phyloP scores from a whole-genome alignment of 768 basidiomycete genomes.

The Mycena pura region DNA sequence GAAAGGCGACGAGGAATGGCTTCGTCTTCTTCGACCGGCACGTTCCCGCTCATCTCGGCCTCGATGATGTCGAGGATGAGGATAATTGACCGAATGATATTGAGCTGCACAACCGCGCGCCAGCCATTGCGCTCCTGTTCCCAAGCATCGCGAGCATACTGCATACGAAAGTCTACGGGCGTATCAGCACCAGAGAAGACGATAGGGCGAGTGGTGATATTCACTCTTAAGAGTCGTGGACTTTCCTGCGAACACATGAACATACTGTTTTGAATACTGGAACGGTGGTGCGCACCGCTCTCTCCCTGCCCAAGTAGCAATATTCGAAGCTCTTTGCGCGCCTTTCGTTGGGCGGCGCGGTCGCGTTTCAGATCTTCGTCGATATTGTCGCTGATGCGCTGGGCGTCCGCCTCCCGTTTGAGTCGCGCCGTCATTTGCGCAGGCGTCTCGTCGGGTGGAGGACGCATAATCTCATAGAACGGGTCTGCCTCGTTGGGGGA shows the following conservation, averaged over 20 bases:
- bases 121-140: constrained; percentile 72
- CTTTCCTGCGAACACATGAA: constrained; percentile 54
- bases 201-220: background rate
- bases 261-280: background rate
- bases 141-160: constrained; percentile 69
- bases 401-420: constrained; percentile 55
- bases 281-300: constrained; percentile 55
- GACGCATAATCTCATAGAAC: constrained; percentile 53
- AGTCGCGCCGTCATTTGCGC: constrained; percentile 54
- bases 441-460: constrained; percentile 59
- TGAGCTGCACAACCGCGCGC: constrained; percentile 81
- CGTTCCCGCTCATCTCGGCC: constrained; percentile 54
- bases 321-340: constrained; percentile 58
- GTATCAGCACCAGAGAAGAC: background rate
- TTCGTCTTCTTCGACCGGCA: constrained; percentile 44
- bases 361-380: constrained; percentile 65
- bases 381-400: constrained; percentile 59
- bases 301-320: constrained; percentile 71
- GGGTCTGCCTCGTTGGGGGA: constrained; percentile 39
- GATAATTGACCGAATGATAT: constrained; percentile 75
- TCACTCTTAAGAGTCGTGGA: constrained; percentile 73
- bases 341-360: constrained; percentile 48
- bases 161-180: constrained; percentile 71
- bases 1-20: constrained; percentile 28
- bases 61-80: constrained; percentile 68